Evolutionary conservation across 2,329 filamentous ascomycete genomes (phyloP).

Genomic region (Eutypa lata): DNA sequence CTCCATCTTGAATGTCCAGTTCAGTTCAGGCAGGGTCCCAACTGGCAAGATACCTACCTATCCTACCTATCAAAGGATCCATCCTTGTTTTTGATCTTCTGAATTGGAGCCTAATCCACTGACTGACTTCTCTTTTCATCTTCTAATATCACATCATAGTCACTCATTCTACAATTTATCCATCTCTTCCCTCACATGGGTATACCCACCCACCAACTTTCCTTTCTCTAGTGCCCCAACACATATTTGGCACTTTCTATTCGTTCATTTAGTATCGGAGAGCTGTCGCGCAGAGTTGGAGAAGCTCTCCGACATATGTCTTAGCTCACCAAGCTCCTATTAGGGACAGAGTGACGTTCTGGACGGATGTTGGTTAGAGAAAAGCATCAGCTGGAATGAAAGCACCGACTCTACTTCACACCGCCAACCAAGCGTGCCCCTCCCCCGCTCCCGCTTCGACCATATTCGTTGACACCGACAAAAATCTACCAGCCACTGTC

Average conservation of each 20-base stretch:
- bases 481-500: neutral
- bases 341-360: neutral
- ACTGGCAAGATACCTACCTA: too few relatives aligned
- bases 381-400: conserved; percentile 17
- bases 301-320: neutral
- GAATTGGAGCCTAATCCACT: neutral
- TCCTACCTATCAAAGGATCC: too few relatives aligned
- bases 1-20: too few relatives aligned
- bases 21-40: too few relatives aligned
- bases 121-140: neutral
- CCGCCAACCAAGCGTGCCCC: conserved; percentile 13
- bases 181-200: neutral
- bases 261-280: neutral
- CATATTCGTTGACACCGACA: neutral
- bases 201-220: neutral
- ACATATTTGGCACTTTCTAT: neutral
- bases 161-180: neutral
- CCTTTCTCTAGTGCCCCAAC: neutral
- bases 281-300: neutral
- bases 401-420: conserved; percentile 9
- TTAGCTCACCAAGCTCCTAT: neutral
- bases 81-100: neutral
- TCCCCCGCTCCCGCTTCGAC: conserved; percentile 1
- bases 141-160: neutral
- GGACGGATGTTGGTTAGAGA: neutral